These are phyloP conservation scores for Ceratocystis eucalypticola DNA, from an alignment of 2,329 filamentous ascomycete species.

Conservation along the genomic window DNA sequence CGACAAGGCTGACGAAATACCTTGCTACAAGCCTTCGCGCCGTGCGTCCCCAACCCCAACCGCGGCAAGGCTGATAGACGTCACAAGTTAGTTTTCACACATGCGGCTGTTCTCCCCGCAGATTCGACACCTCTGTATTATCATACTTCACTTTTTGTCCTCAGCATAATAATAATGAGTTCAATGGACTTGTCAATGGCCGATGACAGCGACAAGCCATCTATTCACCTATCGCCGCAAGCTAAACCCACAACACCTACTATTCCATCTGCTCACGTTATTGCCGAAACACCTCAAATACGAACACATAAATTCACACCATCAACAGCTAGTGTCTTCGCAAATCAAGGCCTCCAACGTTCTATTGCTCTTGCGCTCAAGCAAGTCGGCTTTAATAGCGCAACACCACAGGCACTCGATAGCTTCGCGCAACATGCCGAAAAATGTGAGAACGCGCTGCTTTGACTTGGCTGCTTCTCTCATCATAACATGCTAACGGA, in stretches of 20 bases:
- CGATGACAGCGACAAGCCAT: background rate
- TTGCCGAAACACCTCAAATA: background rate
- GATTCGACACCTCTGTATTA: background rate
- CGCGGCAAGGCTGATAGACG: background rate
- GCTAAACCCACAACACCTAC: background rate
- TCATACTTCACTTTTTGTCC: background rate
- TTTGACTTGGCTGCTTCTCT: background rate
- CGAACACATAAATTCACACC: background rate
- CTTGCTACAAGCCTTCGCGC: background rate
- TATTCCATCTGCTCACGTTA: background rate
- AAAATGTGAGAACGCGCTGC: slow-evolving; percentile 35
- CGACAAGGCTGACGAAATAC: background rate
- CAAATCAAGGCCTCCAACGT: slow-evolving; percentile 36
- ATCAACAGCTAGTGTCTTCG: slow-evolving; percentile 9
- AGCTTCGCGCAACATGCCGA: slow-evolving; percentile 43
- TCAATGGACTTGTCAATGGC: background rate
- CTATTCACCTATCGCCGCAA: background rate
- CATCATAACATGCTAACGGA: slow-evolving; percentile 21
- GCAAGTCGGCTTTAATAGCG: slow-evolving; percentile 45
- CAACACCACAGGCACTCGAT: slow-evolving; percentile 44
- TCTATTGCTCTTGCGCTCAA: slow-evolving; percentile 42
- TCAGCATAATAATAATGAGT: background rate
- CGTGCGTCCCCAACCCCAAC: background rate
- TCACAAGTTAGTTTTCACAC: background rate
- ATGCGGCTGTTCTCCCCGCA: background rate